phyloP scores from a whole-genome alignment of 805 yeast species.

The Barnettozyma sucrosica region DNA sequence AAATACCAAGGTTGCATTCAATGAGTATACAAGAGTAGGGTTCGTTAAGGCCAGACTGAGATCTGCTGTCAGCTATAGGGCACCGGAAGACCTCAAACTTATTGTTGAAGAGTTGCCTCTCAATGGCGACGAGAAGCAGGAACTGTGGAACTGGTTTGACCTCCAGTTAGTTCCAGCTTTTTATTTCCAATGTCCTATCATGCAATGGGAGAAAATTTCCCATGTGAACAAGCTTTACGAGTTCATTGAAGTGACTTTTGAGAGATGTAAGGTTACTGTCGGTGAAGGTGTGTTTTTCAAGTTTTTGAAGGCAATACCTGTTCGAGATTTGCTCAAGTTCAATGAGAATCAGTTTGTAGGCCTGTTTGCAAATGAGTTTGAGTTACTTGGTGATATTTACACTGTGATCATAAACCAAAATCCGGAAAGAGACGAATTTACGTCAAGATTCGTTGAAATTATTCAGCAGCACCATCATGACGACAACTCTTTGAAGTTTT shows the following conservation, averaged over 20 bases:
- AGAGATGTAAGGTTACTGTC: conserved; percentile 5
- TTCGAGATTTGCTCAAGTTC: not conserved
- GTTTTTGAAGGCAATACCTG: not conserved
- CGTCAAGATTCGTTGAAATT: not conserved
- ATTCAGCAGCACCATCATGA: not conserved
- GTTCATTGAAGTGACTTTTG: conserved; percentile 2
- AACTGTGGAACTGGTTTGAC: conserved; percentile 3
- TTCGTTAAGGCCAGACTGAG: conserved; percentile 6
- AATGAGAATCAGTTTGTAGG: conserved; percentile 1
- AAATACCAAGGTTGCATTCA: not conserved
- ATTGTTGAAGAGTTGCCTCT: not conserved
- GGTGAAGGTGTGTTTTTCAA: conserved; percentile 1
- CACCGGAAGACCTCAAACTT: not conserved
- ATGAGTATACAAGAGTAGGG: not conserved
- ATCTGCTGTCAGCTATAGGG: not conserved
- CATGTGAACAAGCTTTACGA: conserved; percentile 5
- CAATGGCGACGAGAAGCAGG: not conserved
- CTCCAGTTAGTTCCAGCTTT: conserved; percentile 1
- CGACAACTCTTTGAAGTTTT: not conserved
- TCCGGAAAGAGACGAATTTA: not conserved
- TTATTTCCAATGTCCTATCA: not conserved
- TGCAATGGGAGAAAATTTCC: conserved; percentile 4
- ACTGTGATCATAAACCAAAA: not conserved
- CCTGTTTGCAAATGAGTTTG: not conserved
- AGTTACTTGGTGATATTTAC: conserved; percentile 1